Evolutionary conservation across 2,329 filamentous ascomycete genomes (phyloP).

Genomic region (Neonectria ditissima): DNA sequence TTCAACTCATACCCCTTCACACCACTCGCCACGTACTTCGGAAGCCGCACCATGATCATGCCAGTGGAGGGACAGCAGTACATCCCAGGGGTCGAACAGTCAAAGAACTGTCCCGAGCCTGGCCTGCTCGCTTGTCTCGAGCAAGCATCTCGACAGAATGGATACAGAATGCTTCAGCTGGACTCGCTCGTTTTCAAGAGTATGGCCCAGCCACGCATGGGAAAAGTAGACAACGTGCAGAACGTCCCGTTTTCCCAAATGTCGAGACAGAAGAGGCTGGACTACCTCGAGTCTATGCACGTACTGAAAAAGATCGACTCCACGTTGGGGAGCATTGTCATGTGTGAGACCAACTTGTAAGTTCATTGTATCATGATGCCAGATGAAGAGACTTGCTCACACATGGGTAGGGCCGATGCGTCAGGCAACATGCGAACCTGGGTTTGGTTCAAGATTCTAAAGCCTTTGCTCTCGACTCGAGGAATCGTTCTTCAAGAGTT

Average conservation of each 20-base stretch:
- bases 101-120: neutral
- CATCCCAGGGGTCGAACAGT: neutral
- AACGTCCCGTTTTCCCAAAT: neutral
- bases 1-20: conserved; percentile 26
- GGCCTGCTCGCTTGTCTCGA: conserved; percentile 33
- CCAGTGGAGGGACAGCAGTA: conserved; percentile 10
- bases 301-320: conserved; percentile 9
- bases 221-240: neutral
- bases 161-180: conserved; percentile 40
- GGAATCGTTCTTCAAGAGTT: conserved; percentile 8
- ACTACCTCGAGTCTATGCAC: neutral
- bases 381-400: neutral
- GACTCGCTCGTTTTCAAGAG: conserved; percentile 38
- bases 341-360: conserved; percentile 21
- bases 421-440: conserved; percentile 12
- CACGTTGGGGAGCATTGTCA: conserved; percentile 4
- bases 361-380: neutral
- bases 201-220: neutral
- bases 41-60: conserved; percentile 17
- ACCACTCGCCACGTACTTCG: neutral
- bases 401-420: conserved; percentile 2
- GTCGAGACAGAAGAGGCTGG: neutral
- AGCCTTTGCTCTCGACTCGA: conserved; percentile 5
- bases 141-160: conserved; percentile 31
- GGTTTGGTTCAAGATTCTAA: conserved; percentile 23